These are phyloP conservation scores for Erythrophleum fordii DNA, from an alignment of 306 rosid species.

Conservation along the genomic window DNA sequence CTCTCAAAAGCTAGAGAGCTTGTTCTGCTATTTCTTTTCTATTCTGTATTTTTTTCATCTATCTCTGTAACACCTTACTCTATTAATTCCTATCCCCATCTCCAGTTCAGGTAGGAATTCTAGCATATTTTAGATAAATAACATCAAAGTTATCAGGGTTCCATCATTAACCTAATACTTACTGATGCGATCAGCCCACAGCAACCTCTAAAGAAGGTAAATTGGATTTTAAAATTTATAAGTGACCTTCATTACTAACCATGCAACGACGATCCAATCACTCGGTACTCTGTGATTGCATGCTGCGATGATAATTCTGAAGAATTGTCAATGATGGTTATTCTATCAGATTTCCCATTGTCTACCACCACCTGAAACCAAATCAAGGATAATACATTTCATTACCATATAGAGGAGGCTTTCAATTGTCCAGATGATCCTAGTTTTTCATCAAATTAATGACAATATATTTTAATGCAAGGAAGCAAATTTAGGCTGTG, in stretches of 20 bases:
- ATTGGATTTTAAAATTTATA: constrained; percentile 28
- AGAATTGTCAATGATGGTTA: constrained; percentile 55
- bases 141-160: neutral
- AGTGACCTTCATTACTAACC: constrained; percentile 59
- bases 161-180: neutral
- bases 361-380: constrained; percentile 78
- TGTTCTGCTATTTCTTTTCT: too few relatives aligned
- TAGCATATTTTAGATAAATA: too few relatives aligned
- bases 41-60: too few relatives aligned
- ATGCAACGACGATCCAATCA: constrained; percentile 64
- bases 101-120: too few relatives aligned
- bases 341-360: constrained; percentile 81
- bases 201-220: constrained; percentile 20
- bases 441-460: constrained; percentile 23
- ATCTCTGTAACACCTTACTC: too few relatives aligned
- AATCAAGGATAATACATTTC: constrained; percentile 28
- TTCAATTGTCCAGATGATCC: neutral
- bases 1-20: too few relatives aligned
- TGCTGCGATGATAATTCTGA: constrained; percentile 61
- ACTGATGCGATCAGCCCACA: neutral
- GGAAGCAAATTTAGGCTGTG: constrained; percentile 18
- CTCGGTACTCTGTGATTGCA: constrained; percentile 81
- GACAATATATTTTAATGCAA: constrained; percentile 14
- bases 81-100: too few relatives aligned
- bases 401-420: neutral